Base-by-base conservation (phyloP, 441 rosid species). In the Euphorbia schlechtendalii region DNA sequence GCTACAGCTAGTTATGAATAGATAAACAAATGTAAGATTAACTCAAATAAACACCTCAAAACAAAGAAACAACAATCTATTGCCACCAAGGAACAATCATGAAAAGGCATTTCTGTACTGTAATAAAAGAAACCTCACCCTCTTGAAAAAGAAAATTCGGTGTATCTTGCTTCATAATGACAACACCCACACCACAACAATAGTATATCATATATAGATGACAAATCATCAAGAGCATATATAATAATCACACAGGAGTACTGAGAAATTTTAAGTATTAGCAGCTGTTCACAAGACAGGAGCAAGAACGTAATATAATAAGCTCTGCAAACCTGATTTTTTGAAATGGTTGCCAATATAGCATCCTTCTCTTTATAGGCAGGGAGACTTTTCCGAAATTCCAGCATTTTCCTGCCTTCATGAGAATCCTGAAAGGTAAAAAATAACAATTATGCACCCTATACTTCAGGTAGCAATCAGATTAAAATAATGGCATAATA, bases 361-460 rank as follows among this genome's bases (percentile, higher is more conserved):
- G 76, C 76, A 80, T 87, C 89, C 82, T 79, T 86, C 82, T 83
- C 90, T 71, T 78, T 85, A 61, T 79, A 87, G 64, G 94, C 93
- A 57, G 98, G 96, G 57, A 92, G 93, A 72, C 73, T 74, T 75
- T 65, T 81, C 49, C 96, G 90, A 77, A 82, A 81, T 73, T 83
- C 82, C 51, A 87, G 75, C 76, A 89, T 81, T 76, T 76, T 74
- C 73, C 36, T 78, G 66, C 96, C 98, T 74, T 82, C 87, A 51
- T 30, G 67, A 40, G 93, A 92, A 57, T 82, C 80, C 98, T 92
- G 52, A 36, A 36, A 21, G 22, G 21, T 28, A 59, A 68, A 30
- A 15, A 76, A 74, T 22, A 20, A 45, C 43, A 61, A 62, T 55
- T 34, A 65, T 24, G 63, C 18, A 30, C 57, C 22, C 14, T 20